Evolutionary conservation across 2,329 filamentous ascomycete species (phyloP).

Genomic region (Sporothrix protearum): DNA sequence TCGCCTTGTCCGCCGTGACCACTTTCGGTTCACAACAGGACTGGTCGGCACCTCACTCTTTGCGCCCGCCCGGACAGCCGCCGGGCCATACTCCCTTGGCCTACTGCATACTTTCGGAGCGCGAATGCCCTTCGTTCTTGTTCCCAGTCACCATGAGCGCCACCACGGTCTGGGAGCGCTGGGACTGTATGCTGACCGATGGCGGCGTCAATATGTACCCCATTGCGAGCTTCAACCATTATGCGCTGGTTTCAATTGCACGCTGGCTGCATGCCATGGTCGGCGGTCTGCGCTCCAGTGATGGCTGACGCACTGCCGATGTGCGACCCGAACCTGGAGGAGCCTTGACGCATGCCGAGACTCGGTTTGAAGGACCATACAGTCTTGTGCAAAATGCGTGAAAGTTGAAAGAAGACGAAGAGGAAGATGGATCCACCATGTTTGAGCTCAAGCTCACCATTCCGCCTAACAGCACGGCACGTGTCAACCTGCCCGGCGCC

Average conservation of each 20-base stretch:
- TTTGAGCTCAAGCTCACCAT: neutral
- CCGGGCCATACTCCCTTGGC: constrained; percentile 19
- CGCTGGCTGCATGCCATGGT: constrained; percentile 6
- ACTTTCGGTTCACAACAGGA: constrained; percentile 31
- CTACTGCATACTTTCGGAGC: constrained; percentile 39
- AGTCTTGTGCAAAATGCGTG: neutral
- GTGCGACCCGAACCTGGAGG: neutral
- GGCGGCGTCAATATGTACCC: constrained; percentile 38
- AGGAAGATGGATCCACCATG: neutral
- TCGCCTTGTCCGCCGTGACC: constrained; percentile 19
- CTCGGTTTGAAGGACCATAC: neutral
- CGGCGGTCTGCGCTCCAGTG: neutral
- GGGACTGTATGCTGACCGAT: constrained; percentile 36
- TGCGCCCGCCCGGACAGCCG: constrained; percentile 25
- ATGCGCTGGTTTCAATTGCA: constrained; percentile 36
- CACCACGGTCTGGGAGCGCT: neutral
- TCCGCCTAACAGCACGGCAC: neutral
- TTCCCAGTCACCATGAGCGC: constrained; percentile 34
- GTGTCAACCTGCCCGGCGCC: neutral
- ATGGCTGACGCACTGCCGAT: neutral
- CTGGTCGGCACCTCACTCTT: constrained; percentile 33
- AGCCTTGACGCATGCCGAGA: neutral
- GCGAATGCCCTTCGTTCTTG: constrained; percentile 38
- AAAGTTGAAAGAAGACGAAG: neutral
- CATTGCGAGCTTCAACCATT: constrained; percentile 45